These are phyloP conservation scores for Ceratocystis eucalypticola DNA, from an alignment of 2,329 filamentous ascomycete genomes.

Conservation along the genomic window DNA sequence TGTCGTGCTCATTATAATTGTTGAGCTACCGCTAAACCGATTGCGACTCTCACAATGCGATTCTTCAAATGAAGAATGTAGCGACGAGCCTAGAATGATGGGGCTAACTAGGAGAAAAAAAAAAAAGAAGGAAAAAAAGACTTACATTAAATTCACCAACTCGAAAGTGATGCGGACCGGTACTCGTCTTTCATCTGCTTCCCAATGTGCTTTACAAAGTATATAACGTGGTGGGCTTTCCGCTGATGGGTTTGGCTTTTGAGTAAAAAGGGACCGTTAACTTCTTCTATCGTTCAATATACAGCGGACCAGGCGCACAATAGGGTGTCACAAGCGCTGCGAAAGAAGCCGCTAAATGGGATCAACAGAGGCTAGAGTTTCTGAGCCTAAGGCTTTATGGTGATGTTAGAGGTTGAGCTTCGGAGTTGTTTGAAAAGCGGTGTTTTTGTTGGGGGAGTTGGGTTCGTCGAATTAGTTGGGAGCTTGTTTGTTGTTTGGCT, in stretches of 20 bases:
- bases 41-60: background rate
- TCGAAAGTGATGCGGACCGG: background rate
- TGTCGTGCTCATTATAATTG: background rate
- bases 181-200: background rate
- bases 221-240: background rate
- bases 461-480: background rate
- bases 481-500: background rate
- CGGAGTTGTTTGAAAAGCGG: background rate
- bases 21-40: background rate
- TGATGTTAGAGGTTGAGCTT: background rate
- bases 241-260: background rate
- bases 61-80: background rate
- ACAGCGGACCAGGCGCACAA: too few species aligned
- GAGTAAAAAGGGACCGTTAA: too few species aligned
- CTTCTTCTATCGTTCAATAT: too few species aligned
- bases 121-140: background rate
- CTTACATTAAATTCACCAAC: background rate
- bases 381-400: background rate
- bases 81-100: background rate
- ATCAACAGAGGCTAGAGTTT: background rate
- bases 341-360: background rate
- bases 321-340: too few species aligned
- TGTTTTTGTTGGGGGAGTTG: background rate
- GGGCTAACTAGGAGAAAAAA: background rate
- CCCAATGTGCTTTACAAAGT: background rate